These are phyloP conservation scores for Paratrimastix pyriformis DNA, from an alignment of 78 protist species.

Conservation along the genomic window DNA sequence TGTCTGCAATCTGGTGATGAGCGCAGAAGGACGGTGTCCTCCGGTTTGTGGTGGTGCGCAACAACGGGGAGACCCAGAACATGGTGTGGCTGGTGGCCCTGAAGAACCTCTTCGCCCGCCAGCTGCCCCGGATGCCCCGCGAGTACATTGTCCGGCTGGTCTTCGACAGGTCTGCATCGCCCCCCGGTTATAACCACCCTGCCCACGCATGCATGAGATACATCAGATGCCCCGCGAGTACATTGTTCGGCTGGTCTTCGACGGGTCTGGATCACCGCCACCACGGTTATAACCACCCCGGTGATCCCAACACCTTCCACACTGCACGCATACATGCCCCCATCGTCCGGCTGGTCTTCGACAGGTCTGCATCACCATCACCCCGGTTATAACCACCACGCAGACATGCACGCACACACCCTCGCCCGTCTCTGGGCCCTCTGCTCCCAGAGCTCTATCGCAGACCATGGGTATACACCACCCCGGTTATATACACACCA, in stretches of 20 bases:
- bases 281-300: background rate
- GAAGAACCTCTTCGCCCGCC: slow-evolving; percentile 11
- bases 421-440: background rate
- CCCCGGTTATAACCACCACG: background rate
- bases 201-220: too few relatives aligned
- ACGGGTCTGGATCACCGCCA: background rate
- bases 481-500: background rate
- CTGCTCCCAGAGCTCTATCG: background rate
- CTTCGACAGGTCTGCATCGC: background rate
- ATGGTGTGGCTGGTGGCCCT: slow-evolving; percentile 4
- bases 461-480: too few relatives aligned
- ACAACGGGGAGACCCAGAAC: too few relatives aligned
- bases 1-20: too few relatives aligned
- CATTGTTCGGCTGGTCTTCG: slow-evolving; percentile 1
- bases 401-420: too few relatives aligned
- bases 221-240: slow-evolving; percentile 22
- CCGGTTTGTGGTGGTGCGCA: too few relatives aligned
- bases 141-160: slow-evolving; percentile 13
- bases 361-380: too few relatives aligned
- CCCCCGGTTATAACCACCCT: background rate
- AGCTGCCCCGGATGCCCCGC: slow-evolving; percentile 16
- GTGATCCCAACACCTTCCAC: too few relatives aligned
- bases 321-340: background rate
- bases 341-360: slow-evolving; percentile 4
- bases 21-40: too few relatives aligned